Conservation (phyloP, 2,329 filamentous ascomycete species). For the Calonectria pteridis region DNA sequence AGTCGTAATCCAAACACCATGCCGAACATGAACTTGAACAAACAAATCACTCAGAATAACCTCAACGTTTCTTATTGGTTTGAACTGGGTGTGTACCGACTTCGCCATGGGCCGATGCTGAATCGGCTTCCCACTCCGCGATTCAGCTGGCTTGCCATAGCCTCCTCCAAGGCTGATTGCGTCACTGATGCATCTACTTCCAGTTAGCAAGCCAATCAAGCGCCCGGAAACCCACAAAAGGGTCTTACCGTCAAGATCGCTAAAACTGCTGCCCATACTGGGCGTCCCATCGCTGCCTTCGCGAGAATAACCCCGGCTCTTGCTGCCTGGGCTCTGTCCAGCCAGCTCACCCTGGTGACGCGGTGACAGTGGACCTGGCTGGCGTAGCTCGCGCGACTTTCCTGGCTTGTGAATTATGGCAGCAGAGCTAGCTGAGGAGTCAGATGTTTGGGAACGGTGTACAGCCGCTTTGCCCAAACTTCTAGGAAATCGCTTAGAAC, state of each 20-base stretch:
- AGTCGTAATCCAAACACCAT: constrained; percentile 39
- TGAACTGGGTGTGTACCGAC: constrained; percentile 64
- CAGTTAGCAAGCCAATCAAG: constrained; percentile 17
- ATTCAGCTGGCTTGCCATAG: constrained; percentile 69
- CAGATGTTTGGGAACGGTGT: constrained; percentile 68
- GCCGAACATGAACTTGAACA: constrained; percentile 30
- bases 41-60: constrained; percentile 22
- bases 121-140: constrained; percentile 61
- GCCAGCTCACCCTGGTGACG: constrained; percentile 68
- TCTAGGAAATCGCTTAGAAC: constrained; percentile 46
- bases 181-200: constrained; percentile 80
- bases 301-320: constrained; percentile 63
- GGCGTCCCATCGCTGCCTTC: constrained; percentile 80
- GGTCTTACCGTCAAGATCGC: constrained; percentile 79
- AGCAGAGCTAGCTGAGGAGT: constrained; percentile 71
- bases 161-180: constrained; percentile 84
- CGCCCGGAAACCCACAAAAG: constrained; percentile 9
- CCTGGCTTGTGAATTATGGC: constrained; percentile 52
- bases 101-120: constrained; percentile 77
- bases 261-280: constrained; percentile 88
- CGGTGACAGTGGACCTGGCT: constrained; percentile 66
- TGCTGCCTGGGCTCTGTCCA: constrained; percentile 64
- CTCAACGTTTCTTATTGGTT: constrained; percentile 41
- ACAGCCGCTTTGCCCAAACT: constrained; percentile 50
- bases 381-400: constrained; percentile 49